Evolutionary conservation across 768 basidiomycete species (phyloP), one percentile per base, ranked within the genome.

Genomic region (Butyriboletus loyo): DNA sequence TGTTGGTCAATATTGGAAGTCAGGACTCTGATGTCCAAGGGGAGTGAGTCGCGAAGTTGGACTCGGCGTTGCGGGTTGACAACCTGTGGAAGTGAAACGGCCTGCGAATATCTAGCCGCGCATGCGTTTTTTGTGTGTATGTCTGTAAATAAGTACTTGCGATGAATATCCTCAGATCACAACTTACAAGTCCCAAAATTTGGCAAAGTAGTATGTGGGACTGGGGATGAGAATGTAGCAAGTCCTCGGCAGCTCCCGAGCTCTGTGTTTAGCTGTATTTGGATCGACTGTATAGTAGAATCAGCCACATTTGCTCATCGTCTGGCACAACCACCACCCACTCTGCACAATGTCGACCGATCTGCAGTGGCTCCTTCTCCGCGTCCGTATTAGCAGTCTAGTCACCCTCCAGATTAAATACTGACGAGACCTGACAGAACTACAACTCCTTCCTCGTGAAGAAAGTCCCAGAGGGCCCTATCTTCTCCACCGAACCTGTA

Each of bases 291-390:
- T 71, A 69, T 65, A 69, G 68, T 59, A 11, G 22, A 25, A 21
- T 64, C 67, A 69, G 69, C 69, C 68, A 69, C 68, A 59, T 1
- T 55, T 13, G 56, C 46, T 59, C 67, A 43, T 49, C 53, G 53
- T 55, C 49, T 24, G 24, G 54, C 36, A 48, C 57, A 52, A 54
- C 54, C 46, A 55, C 41, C 57, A 53, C 58, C 6, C 40, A 31
- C 44, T 31, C 50, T 50, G 54, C 75, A 83, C 74, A 69, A 92
- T 92, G 90, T 91, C 90, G 66, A 68, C 76, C 77, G 92, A 95
- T 72, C 89, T 96, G 73, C 82, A 94, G 77, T 96, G 93, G 93
- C 86, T 93, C 70, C 86, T 96, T 56, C 74, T 91, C 71, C 89
- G 89, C 68, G 89, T 91, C 66, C 67, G 87, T 83, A 40, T 47